Base-by-base conservation (phyloP, 192 early-diverging fungal species). In the Coemansia sp. region DNA sequence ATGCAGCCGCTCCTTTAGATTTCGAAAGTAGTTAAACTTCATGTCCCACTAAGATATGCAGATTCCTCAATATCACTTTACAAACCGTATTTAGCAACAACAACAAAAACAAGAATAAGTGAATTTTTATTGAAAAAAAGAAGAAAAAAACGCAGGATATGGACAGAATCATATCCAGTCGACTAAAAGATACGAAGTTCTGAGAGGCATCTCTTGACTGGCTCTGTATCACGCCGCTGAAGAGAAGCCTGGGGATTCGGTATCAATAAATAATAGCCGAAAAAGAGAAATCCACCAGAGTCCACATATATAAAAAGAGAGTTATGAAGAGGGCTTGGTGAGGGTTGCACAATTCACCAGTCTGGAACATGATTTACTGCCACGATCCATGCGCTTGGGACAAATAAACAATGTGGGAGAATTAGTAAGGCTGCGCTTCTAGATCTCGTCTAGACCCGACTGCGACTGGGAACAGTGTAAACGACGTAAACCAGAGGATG, bases 401-500 rank as follows among this genome's bases (percentile, higher is more conserved):
- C 17, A 46, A 46, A 46, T 46, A 46, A 46, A 10, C 39, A 46
- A 27, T 17, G 11, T 46, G 11, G 22, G 58, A 21, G 8, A 5
- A 14, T 17, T 22, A 39, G 39, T 52, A 32, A 24, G 53, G 23
- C 11, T 59, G 58, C 22, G 51, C 22, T 54, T 64, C 62, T 5
- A 63, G 61, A 21, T 53, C 56, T 6, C 50, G 61, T 24, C 9
- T 30, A 10, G 56, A 20, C 31, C 21, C 50, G 57, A 27, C 63
- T n/a, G 55, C 71, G 8, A 80, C 68, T 0, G 72, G 78, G 60
- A 68, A 80, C 66, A 80, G 67, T 19, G 64, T 65, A 39, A 75
- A 72, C 52, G 78, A 71, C n/a, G 78, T 72, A 46, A 75, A 80
- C 69, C 69, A 80, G 9, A 80, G 50, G n/a, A 72, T 58, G 56